Base-by-base conservation (phyloP, 164 flowering plant genomes). In the Macadamia tetraphylla region DNA sequence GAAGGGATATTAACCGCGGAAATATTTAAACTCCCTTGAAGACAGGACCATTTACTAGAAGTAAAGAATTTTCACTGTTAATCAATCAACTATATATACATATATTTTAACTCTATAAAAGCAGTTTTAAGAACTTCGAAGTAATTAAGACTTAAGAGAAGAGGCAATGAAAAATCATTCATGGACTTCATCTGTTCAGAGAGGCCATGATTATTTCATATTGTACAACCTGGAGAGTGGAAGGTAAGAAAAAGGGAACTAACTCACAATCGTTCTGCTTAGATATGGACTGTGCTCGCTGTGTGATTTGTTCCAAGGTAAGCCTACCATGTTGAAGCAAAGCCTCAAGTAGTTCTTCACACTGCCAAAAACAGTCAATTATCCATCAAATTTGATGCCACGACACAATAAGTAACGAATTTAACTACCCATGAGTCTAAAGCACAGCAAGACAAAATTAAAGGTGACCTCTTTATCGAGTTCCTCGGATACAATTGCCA, bases 241-340 rank as follows among this genome's bases (percentile, higher is more conserved):
- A 62, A 61, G 60, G 48, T 10, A 68, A 46, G 62, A 9, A 35
- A 62, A 42, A 60, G 61, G 6, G 48, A 29, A 64, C 74, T 70
- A 29, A 64, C 74, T 70, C 56, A 72, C 85, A 83, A 68, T 79
- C 76, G 29, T 60, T 71, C 67, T 63, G 57, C 18, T 73, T 75
- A 46, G 80, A 69, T 58, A 75, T 52, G 40, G 84, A 84, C 74
- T 89, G 77, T 49, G 84, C 85, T 73, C 90, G 77, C 6, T 80
- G 84, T 32, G 80, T 61, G 65, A 88, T 68, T 76, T 89, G 90
- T 46, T 81, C 77, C 70, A 89, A 68, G 6, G 99, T 83, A 71
- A 91, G 93, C 75, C 99, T 85, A 7, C 99, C 97, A 69, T 95
- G 90, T 70, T 88, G 81, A 69, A 95, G 85, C 73, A 95, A 79